Conservation (phyloP, 306 rosid species). For the Fragaria ananassa region DNA sequence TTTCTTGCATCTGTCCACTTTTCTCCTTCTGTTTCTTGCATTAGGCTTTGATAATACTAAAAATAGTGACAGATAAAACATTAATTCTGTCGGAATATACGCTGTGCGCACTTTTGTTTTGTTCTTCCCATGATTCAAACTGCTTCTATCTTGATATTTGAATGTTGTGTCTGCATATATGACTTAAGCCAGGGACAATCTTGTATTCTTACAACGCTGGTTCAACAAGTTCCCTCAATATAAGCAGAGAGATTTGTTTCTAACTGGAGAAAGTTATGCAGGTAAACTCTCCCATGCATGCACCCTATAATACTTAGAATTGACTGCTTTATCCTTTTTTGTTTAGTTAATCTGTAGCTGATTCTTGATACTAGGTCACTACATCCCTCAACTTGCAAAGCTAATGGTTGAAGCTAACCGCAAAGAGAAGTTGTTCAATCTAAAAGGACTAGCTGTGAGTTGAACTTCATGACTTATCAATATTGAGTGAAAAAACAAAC, state of each 20-base stretch:
- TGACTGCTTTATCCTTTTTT: background rate
- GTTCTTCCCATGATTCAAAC: conserved; percentile 21
- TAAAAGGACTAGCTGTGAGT: conserved; percentile 76
- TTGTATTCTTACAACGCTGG: conserved; percentile 64
- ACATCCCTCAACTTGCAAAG: conserved; percentile 76
- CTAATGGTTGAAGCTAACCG: conserved; percentile 54
- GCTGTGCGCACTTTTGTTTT: conserved; percentile 9
- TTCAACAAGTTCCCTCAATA: conserved; percentile 58
- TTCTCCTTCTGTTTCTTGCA: conserved; percentile 25
- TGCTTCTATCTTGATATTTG: background rate
- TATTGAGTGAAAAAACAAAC: background rate
- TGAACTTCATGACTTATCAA: background rate
- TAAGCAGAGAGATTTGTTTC: conserved; percentile 53
- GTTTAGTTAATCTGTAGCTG: background rate
- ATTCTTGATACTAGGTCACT: conserved; percentile 51
- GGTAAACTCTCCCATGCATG: conserved; percentile 36
- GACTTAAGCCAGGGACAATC: conserved; percentile 59
- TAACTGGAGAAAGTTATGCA: conserved; percentile 75
- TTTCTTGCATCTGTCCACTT: conserved; percentile 11
- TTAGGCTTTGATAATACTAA: conserved; percentile 17
- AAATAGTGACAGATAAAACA: conserved; percentile 25
- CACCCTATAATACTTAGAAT: background rate
- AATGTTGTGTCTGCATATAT: conserved; percentile 13
- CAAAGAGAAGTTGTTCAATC: conserved; percentile 48
- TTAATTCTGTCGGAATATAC: conserved; percentile 4